Evolutionary conservation across 768 basidiomycete genomes (phyloP).

Genomic region (Lentinula detonsa): DNA sequence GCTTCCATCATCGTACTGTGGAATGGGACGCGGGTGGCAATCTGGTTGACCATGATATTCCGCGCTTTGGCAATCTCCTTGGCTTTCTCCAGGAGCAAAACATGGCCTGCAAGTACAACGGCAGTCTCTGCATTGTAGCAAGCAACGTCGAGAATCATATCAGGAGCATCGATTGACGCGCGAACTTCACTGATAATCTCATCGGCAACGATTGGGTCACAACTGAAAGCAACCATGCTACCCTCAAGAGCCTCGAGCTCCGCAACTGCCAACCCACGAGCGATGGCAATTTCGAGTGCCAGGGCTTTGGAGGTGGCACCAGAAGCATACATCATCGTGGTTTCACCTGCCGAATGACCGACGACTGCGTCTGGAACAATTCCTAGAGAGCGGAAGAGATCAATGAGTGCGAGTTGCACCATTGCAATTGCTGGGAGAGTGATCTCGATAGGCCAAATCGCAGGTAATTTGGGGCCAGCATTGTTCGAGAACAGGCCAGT

Average conservation of each 20-base stretch:
- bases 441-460: conserved; percentile 27
- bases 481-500: conserved; percentile 29
- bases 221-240: conserved; percentile 8
- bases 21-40: conserved; percentile 20
- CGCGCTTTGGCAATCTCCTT: conserved; percentile 13
- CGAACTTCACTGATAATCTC: conserved; percentile 2
- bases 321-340: conserved; percentile 23
- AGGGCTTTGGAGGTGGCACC: conserved; percentile 28
- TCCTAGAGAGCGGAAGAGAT: conserved; percentile 29
- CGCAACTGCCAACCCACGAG: conserved; percentile 25
- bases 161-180: neutral
- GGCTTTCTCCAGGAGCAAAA: conserved; percentile 12
- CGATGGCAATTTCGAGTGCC: conserved; percentile 38
- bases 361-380: conserved; percentile 30
- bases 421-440: conserved; percentile 37
- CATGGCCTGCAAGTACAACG: conserved; percentile 20
- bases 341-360: conserved; percentile 47
- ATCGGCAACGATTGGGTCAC: conserved; percentile 16
- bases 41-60: conserved; percentile 18
- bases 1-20: conserved; percentile 22
- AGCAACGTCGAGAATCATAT: conserved; percentile 17
- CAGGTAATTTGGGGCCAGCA: conserved; percentile 9
- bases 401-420: conserved; percentile 40
- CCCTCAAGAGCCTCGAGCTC: neutral
- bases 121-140: conserved; percentile 24